Conservation (phyloP, 768 basidiomycete genomes). For the Trametes sanguinea region DNA sequence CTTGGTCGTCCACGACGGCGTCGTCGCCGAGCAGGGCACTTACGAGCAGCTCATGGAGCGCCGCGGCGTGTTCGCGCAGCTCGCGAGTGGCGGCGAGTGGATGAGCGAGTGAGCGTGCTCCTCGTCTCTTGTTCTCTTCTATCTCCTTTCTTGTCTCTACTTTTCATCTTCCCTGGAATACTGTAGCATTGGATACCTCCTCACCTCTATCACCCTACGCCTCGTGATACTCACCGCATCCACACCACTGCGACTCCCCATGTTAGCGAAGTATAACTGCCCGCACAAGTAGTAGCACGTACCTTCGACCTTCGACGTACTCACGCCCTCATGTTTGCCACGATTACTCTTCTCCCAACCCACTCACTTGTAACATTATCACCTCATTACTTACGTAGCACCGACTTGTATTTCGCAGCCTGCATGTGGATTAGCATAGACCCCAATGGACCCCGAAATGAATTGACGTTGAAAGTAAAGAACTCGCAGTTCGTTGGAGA, state of each 20-base stretch:
- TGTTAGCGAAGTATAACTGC: constrained; percentile 23
- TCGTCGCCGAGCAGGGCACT: constrained; percentile 74
- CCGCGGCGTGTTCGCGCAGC: constrained; percentile 71
- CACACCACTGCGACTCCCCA: neutral
- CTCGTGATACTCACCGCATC: neutral
- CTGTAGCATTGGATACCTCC: constrained; percentile 24
- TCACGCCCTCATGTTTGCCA: constrained; percentile 4
- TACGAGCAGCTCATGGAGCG: constrained; percentile 69
- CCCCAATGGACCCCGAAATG: neutral
- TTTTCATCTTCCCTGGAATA: constrained; percentile 16
- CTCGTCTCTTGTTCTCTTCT: neutral
- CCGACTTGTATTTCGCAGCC: constrained; percentile 2
- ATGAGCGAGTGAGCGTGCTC: constrained; percentile 23
- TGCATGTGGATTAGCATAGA: constrained; percentile 10
- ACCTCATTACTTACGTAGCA: constrained; percentile 7
- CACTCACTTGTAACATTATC: constrained; percentile 19
- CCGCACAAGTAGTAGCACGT: neutral
- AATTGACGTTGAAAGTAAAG: constrained; percentile 1
- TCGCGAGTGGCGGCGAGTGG: constrained; percentile 83
- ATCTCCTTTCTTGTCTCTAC: neutral
- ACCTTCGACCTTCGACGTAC: constrained; percentile 25
- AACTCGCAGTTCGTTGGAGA: too few relatives aligned
- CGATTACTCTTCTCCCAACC: neutral
- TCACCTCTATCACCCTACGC: neutral
- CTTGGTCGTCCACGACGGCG: constrained; percentile 76